A percentile compares a stretch with the other conserved stretches of the same genome.
These are phyloP conservation scores for Podospora pseudopauciseta DNA, from an alignment of 495 filamentous ascomycete species.

Conservation along the genomic window DNA sequence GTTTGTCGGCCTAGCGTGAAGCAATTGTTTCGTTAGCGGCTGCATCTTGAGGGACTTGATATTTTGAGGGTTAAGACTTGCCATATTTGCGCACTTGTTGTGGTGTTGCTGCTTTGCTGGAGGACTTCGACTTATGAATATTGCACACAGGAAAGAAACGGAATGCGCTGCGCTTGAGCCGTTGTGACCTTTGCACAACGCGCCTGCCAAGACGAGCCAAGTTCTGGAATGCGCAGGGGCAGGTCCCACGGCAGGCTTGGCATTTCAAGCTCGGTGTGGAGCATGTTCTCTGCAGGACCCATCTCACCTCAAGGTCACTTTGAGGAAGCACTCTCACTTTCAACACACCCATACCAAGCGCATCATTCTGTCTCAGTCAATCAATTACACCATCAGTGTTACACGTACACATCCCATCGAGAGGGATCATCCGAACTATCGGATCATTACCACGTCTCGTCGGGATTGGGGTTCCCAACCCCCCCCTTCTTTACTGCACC, in stretches of 20 bases:
- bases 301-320: neutral
- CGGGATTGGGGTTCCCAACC: neutral
- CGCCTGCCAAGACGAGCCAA: neutral
- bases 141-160: neutral
- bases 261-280: neutral
- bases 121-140: neutral
- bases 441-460: neutral
- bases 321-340: neutral
- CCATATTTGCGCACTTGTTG: neutral
- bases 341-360: too few species aligned
- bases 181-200: neutral
- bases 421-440: neutral
- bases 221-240: neutral
- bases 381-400: neutral
- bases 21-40: neutral
- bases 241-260: neutral
- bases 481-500: neutral
- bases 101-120: neutral
- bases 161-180: neutral
- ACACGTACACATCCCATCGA: neutral
- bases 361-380: neutral
- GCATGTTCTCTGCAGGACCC: neutral
- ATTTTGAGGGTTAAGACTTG: neutral
- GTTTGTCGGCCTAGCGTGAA: conserved; percentile 76
- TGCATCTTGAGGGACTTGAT: neutral